Evolutionary conservation across 768 basidiomycete species (phyloP), one percentile per base, ranked within the genome.

Genomic region (Suillus plorans): DNA sequence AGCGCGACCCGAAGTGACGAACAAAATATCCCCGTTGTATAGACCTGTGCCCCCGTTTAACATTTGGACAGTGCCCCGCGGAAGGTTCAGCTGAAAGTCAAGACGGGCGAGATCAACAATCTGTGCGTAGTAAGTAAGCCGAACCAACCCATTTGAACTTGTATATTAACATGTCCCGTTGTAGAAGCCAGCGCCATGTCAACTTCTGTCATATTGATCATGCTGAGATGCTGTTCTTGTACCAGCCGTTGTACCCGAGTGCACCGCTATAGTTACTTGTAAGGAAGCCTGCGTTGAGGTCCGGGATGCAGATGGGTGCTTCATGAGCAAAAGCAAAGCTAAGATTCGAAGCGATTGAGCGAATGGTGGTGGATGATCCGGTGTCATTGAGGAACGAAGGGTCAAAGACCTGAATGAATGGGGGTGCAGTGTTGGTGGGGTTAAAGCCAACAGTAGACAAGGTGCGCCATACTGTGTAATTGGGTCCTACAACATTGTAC

Each of bases 291-390:
- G 89, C 86, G 69, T 92, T 84, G n/a, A 86, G 88, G 22, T 80
- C 81, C 5, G 86, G 76, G 37, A 85, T 77, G 74, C 86, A 91
- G 2, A 92, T 79, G 0, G 90, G 89, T 3, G 89, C 92, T 76
- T 94, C 92, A 71, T 94, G 91, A n/a, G 90, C 91, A 66, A 91
- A 86, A 3, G 87, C 88, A 72, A 87, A 88, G 4, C 81, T 84
- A 4, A 82, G 81, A 64, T 86, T 85, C 9, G 83, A 82, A 0
- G 86, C 85, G 55, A 94, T 84, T 64, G 84, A 73, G 5, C 82
- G 81, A 58, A 93, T 82, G 0, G 82, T 82, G 8, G 91, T 85
- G 31, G 77, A 76, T 6, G 74, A 67, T 1, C 90, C 91, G 1
- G 91, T 81, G 63, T 91, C 78, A 8, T 73, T 62, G 52, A 89